A percentile compares a stretch with the other conserved stretches of the same genome.
phyloP scores from a whole-genome alignment of 148 eudicot genomes.

The Salicornia ramosissima region DNA sequence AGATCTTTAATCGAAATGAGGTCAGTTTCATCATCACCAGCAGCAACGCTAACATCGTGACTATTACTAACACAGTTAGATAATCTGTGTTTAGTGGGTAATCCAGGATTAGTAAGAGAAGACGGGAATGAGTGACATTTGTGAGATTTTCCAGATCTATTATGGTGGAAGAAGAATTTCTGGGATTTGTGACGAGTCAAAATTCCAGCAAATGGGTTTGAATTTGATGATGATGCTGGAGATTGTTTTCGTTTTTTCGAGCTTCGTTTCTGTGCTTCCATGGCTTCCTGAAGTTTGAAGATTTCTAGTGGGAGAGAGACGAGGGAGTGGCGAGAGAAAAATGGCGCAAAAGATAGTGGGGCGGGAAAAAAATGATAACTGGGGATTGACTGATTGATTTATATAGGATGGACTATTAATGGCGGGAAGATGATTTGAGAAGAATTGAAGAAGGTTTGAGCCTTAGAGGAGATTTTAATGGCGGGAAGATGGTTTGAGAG shows the following conservation, averaged over 20 bases:
- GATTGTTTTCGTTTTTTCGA: constrained; percentile 31
- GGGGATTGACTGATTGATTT: not conserved
- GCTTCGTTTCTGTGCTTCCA: constrained; percentile 18
- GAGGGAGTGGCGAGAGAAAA: not conserved
- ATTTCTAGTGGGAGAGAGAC: constrained; percentile 3
- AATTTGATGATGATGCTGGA: not conserved
- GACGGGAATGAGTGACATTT: not conserved
- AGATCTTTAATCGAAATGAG: constrained; percentile 33
- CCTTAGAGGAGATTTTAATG: not conserved
- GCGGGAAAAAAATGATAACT: not conserved
- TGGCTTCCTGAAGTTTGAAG: constrained; percentile 7
- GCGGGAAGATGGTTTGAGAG: constrained; percentile 20
- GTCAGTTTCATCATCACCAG: not conserved
- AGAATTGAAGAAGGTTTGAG: constrained; percentile 2
- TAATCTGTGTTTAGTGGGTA: not conserved
- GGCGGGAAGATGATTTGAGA: no score
- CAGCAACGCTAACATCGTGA: not conserved
- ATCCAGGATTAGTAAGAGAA: not conserved
- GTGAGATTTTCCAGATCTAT: constrained; percentile 31
- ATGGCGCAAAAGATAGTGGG: constrained; percentile 14
- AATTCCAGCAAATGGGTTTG: constrained; percentile 25
- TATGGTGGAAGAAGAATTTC: constrained; percentile 25
- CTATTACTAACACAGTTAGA: not conserved
- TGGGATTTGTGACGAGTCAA: constrained; percentile 34
- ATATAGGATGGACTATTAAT: no score